Percentiles rank a stretch among this genome's conserved stretches.
These are phyloP conservation scores for Hawksworthiomyces lignivorus DNA, from an alignment of 2,329 filamentous ascomycete species.

Conservation along the genomic window DNA sequence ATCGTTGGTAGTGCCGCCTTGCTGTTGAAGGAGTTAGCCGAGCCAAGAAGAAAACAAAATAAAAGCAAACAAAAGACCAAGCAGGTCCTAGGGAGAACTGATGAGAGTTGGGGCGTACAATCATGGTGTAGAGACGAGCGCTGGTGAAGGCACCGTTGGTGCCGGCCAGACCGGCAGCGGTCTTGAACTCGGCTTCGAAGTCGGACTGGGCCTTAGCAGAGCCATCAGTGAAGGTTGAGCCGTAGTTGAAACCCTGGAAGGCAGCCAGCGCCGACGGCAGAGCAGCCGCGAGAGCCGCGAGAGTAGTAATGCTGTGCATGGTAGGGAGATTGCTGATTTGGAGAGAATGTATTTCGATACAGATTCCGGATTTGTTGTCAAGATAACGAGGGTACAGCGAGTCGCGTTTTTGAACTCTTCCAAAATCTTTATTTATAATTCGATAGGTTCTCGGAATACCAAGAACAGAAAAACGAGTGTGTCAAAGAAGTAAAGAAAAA, in stretches of 20 bases:
- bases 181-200: conserved; percentile 63
- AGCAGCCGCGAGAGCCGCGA: conserved; percentile 15
- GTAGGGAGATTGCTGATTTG: neutral
- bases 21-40: conserved; percentile 22
- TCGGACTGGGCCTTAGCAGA: conserved; percentile 52
- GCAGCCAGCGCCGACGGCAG: conserved; percentile 25
- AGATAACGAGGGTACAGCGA: too few species aligned
- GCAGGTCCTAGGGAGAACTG: neutral
- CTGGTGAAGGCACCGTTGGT: conserved; percentile 56
- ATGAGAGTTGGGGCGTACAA: conserved; percentile 31
- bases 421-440: too few species aligned
- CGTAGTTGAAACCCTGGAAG: conserved; percentile 64
- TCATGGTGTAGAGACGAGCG: conserved; percentile 66
- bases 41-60: neutral
- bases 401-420: too few species aligned
- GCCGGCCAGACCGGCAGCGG: conserved; percentile 55
- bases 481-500: neutral
- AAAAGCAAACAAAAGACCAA: neutral
- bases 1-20: conserved; percentile 56
- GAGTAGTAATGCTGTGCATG: conserved; percentile 10
- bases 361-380: too few species aligned
- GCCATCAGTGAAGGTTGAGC: conserved; percentile 52
- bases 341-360: too few species aligned
- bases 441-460: too few species aligned
- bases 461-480: conserved; percentile 5